Evolutionary conservation across 805 yeast genomes (phyloP), one percentile per base, ranked within the genome.

Genomic region (Scheffersomyces ergatensis): DNA sequence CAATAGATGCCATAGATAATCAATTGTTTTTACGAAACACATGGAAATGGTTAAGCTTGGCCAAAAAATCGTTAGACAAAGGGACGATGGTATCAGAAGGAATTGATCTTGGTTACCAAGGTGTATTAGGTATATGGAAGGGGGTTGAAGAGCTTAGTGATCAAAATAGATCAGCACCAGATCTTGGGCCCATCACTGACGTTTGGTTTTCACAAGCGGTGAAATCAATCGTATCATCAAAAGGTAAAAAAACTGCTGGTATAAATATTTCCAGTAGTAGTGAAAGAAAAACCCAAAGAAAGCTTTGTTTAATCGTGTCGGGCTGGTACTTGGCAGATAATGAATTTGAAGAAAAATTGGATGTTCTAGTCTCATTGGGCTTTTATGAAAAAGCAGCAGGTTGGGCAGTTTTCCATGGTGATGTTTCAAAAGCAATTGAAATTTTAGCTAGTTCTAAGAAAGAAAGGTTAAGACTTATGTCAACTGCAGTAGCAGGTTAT

Each of bases 361-460:
- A 65, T 17, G 68, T 71, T 31, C 69, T 92, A 31, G 78, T 83
- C 17, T 60, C 65, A 0, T 60, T 67, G 13, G 89, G 85, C 0
- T 76, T 78, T 44, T 77, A 76, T 46, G 96, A 89, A 46, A 83
- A 92, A 56, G 98, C 99, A 0, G 99, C 97, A 1, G 98, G 95
- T 0, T 88, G 96, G 95, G 97, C 97, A 0, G 90, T 89, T 0
- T 92, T 92, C 60, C 92, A 88, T 57, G 97, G 96, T 5, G 87
- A 89, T 58, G 85, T 92, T 2, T 74, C 78, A 2, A 74, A 81
- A 37, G 96, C 97, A 0, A 85, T 90, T 3, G 80, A 79, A 33
- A 83, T 89, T n/a, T 66, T 92, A 39, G 80, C 86, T 0, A 70
- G 77, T n/a, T 79, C 96, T 2, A 81, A 81, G 36, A 82, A 78